Evolutionary conservation across 306 rosid genomes (phyloP).

Genomic region (peach (Prunus persica)): DNA sequence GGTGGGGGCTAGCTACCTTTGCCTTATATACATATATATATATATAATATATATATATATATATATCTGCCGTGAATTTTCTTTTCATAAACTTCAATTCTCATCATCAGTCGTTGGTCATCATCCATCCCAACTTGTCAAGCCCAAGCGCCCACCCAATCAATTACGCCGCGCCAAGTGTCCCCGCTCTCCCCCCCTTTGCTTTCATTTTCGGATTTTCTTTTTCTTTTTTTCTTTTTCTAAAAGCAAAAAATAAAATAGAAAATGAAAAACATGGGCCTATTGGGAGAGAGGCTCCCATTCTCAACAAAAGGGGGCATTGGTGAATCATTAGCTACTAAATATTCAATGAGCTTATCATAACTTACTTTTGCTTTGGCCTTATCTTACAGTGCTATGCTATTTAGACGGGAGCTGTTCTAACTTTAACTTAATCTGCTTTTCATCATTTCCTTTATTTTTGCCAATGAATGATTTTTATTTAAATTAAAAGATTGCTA

Average conservation of each 20-base stretch:
- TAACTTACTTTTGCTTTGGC: conserved; percentile 31
- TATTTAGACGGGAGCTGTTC: conserved; percentile 23
- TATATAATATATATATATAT: not conserved
- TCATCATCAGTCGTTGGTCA: conserved; percentile 26
- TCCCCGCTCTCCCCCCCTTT: conserved; percentile 30
- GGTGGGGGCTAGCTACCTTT: conserved; percentile 31
- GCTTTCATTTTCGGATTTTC: conserved; percentile 11
- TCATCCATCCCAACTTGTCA: not conserved
- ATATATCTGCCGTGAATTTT: conserved; percentile 24
- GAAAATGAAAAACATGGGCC: conserved; percentile 29
- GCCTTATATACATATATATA: not conserved
- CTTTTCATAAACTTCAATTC: conserved; percentile 41
- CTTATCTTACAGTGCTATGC: conserved; percentile 27
- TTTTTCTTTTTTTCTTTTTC: conserved; percentile 31
- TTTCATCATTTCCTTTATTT: conserved; percentile 22
- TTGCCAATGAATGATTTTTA: not conserved
- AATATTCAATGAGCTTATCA: conserved; percentile 57
- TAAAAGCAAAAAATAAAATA: conserved; percentile 17
- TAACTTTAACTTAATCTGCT: conserved; percentile 5
- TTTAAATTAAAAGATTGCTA: not conserved
- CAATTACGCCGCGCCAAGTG: conserved; percentile 54
- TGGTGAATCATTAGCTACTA: conserved; percentile 46
- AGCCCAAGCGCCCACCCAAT: conserved; percentile 40
- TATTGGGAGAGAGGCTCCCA: conserved; percentile 24
- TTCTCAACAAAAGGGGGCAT: conserved; percentile 43